Evolutionary conservation across 2,329 filamentous ascomycete genomes (phyloP), one percentile per base, ranked within the genome.

Genomic region (Lasiodiplodia gonubiensis): DNA sequence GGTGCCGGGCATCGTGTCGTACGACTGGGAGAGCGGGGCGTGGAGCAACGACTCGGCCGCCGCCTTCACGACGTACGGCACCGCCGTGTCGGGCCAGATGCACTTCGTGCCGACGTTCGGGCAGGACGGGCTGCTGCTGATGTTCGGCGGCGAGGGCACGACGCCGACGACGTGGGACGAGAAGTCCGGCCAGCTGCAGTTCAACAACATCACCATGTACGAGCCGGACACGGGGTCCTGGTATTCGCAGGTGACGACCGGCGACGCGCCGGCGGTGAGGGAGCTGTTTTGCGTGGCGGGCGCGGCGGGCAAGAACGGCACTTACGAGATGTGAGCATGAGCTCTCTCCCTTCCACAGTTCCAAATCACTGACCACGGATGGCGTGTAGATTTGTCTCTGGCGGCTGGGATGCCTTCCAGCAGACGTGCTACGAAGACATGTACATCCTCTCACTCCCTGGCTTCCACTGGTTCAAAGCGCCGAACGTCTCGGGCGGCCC

Each of bases 381-480:
- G 16, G 18, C 35, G 37, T n/a, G 27, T 23, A 65, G 63, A 6
- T 67, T 67, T 25, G 42, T 67, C 30, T 25, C 33, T 4, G 46
- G 64, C 1, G 64, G 64, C 10, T 67, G 46, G 25, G 21, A 59
- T 7, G 27, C 53, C 1, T 54, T n/a, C 35, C 21, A n/a, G 12
- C 1, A 10, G 0, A 23, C 53, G 1, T 14, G 14, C 14, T 51
- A 37, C 30, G 42, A 60, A 12, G 54, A 67, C 53, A 16, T 60
- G 18, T 60, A 67, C 52, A 33, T 67, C 16, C 46, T 67, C 4
- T 67, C 64, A 0, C 53, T 67, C 14, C 64, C 64, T 2, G 64
- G 27, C 18, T 67, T 67, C 54, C 39, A 39, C 18, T 67, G 64
- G 64, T 60, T 67, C 64, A 37, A 39, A 10, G 42, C 25, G 14